phyloP scores from a whole-genome alignment of 768 basidiomycete species.

The Boletus rufocinnamomeus region DNA sequence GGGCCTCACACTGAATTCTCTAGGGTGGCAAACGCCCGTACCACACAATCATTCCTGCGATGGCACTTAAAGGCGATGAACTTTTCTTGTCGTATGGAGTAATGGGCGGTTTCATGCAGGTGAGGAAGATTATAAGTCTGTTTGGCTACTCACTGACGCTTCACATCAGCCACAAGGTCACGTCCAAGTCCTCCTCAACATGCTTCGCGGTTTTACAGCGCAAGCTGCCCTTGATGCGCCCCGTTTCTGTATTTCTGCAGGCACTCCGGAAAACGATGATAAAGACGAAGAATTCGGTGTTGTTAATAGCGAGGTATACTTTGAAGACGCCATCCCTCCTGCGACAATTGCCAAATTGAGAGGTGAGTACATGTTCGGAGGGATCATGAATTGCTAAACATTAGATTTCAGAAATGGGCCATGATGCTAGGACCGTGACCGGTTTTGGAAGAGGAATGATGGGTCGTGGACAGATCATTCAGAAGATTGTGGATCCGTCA shows the following conservation, averaged over 20 bases:
- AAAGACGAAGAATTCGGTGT: constrained; percentile 54
- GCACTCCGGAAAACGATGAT: constrained; percentile 61
- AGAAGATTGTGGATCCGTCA: constrained; percentile 64
- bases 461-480: constrained; percentile 90
- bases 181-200: constrained; percentile 89
- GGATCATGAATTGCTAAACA: constrained; percentile 1
- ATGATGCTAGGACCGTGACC: constrained; percentile 64
- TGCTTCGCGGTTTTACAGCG: constrained; percentile 81
- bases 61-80: constrained; percentile 76
- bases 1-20: neutral
- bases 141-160: neutral
- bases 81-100: constrained; percentile 89
- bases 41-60: constrained; percentile 93
- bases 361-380: constrained; percentile 44
- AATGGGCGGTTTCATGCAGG: constrained; percentile 93
- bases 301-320: constrained; percentile 78
- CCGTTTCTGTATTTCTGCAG: constrained; percentile 93
- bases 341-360: constrained; percentile 65
- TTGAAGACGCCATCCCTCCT: constrained; percentile 78
- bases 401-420: constrained; percentile 74
- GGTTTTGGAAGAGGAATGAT: constrained; percentile 67
- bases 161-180: constrained; percentile 84
- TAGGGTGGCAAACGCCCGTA: constrained; percentile 85
- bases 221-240: constrained; percentile 95
- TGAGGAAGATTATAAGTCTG: constrained; percentile 20